Base-by-base conservation (phyloP, 768 basidiomycete species). In the Naganishia randhawae region DNA sequence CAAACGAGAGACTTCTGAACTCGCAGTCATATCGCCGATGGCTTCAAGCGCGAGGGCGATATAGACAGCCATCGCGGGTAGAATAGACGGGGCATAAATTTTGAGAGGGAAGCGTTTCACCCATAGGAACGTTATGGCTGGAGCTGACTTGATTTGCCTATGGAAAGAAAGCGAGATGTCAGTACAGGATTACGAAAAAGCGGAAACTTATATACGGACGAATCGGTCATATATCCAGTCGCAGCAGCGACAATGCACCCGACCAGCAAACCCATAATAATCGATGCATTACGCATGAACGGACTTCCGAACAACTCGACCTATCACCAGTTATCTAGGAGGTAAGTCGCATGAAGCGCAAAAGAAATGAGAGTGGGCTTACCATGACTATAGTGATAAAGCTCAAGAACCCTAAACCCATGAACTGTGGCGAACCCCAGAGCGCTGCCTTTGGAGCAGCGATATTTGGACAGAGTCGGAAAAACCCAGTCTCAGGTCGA, bases 331-430 rank as follows among this genome's bases (percentile, higher is more conserved):
- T n/a, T 10, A 31, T 19, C 2, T 16, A 32, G 33, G 7, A 29
- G 14, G 11, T 55, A 3, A 14, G 54, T 2, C 33, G 33, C 33
- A 37, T n/a, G 32, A 9, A 31, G 3, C 5, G 7, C 8, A 16
- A 13, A 29, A 29, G 6, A 17, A 11, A 22, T 25, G 14, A 19
- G 3, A 6, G 4, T 6, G 27, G 3, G 35, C 45, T 37, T 25
- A 68, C 88, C 31, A 92, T 76, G 72, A 92, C 84, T 73, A 91
- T 91, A 11, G 85, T 83, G 54, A 86, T 73, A 79, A 92, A 92
- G 0, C 87, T 88, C 32, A 92, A 82, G 83, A 94, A 92, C 0
- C 91, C 91, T 29, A 94, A 85, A 3, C 91, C 91, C 53, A 92
- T 88, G 80, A 90, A 90, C 74, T 91, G 84, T 0, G 91, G 87